Conservation (phyloP, 441 rosid genomes). For the Croton laevigatus region DNA sequence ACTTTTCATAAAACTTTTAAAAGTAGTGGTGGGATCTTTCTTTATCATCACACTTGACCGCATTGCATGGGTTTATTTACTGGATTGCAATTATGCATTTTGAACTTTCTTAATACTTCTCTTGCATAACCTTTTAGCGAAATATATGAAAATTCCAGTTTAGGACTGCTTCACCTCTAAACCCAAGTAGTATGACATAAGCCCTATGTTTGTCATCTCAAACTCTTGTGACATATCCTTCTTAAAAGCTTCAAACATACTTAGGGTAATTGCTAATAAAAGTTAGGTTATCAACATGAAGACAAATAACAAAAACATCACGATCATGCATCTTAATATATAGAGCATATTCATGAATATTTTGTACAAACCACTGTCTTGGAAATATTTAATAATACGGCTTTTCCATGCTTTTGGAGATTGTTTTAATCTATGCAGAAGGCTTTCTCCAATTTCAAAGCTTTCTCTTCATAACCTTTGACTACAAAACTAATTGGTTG, state of each 20-base stretch:
- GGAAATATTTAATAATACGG: too few species aligned
- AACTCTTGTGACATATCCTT: neutral
- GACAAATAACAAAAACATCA: neutral
- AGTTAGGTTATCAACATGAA: neutral
- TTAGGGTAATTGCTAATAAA: neutral
- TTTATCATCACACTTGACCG: too few species aligned
- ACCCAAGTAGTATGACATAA: neutral
- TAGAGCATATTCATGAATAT: neutral
- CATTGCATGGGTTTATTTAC: neutral
- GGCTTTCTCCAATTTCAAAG: neutral
- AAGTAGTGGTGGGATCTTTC: too few species aligned
- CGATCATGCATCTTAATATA: neutral
- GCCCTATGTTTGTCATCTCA: neutral
- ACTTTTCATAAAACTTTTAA: too few species aligned
- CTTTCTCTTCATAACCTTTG: neutral
- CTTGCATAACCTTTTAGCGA: neutral
- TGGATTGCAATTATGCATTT: neutral
- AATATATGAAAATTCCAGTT: neutral
- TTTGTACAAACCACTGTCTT: too few species aligned
- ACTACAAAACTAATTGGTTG: neutral
- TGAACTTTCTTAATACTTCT: neutral
- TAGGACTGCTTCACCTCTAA: neutral
- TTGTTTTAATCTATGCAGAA: neutral
- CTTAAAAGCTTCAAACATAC: neutral
- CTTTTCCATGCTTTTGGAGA: too few species aligned